Conservation (phyloP, 768 basidiomycete species). For the Solioccasus polychromus region DNA sequence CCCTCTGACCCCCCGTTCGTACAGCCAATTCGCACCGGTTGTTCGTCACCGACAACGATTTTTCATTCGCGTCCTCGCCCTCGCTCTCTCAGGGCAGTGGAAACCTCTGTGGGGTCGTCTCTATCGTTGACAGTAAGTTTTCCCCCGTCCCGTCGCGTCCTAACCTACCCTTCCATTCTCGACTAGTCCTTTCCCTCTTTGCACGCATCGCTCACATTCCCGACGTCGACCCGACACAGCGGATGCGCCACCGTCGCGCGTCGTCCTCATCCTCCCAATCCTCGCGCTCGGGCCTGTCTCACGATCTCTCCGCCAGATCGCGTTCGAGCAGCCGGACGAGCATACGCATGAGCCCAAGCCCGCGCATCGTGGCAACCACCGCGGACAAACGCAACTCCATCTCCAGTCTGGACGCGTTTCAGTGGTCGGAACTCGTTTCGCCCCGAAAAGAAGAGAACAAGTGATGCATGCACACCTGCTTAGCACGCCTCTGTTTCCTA, state of each 20-base stretch:
- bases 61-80: slow-evolving; percentile 47
- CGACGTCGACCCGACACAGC: slow-evolving; percentile 72
- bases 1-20: background rate
- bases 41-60: slow-evolving; percentile 66
- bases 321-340: slow-evolving; percentile 44
- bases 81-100: slow-evolving; percentile 37
- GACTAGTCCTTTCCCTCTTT: slow-evolving; percentile 72
- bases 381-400: slow-evolving; percentile 31
- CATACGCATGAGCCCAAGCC: slow-evolving; percentile 31
- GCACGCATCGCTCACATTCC: slow-evolving; percentile 71
- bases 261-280: slow-evolving; percentile 67
- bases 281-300: slow-evolving; percentile 38
- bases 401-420: slow-evolving; percentile 31
- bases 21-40: slow-evolving; percentile 77
- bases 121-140: slow-evolving; percentile 72
- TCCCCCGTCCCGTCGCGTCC: background rate
- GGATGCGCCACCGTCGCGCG: slow-evolving; percentile 77
- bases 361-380: slow-evolving; percentile 30
- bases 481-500: background rate
- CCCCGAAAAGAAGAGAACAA: slow-evolving; percentile 29
- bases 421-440: slow-evolving; percentile 33
- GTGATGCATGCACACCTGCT: slow-evolving; percentile 3
- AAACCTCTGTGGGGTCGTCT: slow-evolving; percentile 71
- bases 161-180: background rate
- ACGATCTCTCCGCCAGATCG: slow-evolving; percentile 36